A percentile compares a stretch with the other conserved stretches of the same genome.
phyloP scores from a whole-genome alignment of 2,329 filamentous ascomycete genomes.

The Calonectria fujianensis region DNA sequence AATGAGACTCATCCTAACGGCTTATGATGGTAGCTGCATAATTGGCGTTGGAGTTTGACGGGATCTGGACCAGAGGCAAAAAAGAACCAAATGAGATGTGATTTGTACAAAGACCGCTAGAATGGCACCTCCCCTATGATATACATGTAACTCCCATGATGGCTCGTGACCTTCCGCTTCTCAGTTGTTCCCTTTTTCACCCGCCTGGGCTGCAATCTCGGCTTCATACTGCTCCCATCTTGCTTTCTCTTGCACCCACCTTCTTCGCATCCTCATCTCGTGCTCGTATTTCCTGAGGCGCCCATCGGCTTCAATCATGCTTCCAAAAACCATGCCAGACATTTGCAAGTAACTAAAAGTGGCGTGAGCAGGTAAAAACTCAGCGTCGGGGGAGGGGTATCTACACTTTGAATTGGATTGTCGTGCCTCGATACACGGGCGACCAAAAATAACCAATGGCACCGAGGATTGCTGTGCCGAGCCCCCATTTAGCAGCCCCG shows the following conservation, averaged over 20 bases:
- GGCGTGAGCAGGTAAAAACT: conserved; percentile 27
- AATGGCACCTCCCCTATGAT: conserved; percentile 45
- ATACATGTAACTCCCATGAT: conserved; percentile 43
- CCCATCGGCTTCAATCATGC: conserved; percentile 84
- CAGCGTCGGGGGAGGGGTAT: conserved; percentile 41
- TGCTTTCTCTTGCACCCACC: conserved; percentile 78
- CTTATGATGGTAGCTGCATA: conserved; percentile 51
- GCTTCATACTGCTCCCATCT: conserved; percentile 81
- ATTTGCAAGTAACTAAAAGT: conserved; percentile 83
- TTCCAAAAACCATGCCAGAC: conserved; percentile 88
- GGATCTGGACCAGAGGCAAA: conserved; percentile 46
- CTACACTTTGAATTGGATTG: conserved; percentile 87
- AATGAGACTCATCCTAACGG: conserved; percentile 52
- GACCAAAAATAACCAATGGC: conserved; percentile 78
- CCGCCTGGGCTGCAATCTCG: conserved; percentile 69
- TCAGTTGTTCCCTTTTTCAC: conserved; percentile 57
- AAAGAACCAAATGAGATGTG: conserved; percentile 44
- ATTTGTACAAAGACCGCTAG: conserved; percentile 51
- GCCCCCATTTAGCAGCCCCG: conserved; percentile 84
- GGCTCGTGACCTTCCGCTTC: conserved; percentile 26
- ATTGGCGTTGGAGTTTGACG: conserved; percentile 59
- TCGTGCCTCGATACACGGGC: conserved; percentile 83
- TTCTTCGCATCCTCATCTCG: conserved; percentile 77
- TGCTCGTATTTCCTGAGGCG: conserved; percentile 81
- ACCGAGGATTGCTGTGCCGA: conserved; percentile 77